phyloP scores from a whole-genome alignment of 1,284 basidiomycete species.

The Sparassis latifolia region DNA sequence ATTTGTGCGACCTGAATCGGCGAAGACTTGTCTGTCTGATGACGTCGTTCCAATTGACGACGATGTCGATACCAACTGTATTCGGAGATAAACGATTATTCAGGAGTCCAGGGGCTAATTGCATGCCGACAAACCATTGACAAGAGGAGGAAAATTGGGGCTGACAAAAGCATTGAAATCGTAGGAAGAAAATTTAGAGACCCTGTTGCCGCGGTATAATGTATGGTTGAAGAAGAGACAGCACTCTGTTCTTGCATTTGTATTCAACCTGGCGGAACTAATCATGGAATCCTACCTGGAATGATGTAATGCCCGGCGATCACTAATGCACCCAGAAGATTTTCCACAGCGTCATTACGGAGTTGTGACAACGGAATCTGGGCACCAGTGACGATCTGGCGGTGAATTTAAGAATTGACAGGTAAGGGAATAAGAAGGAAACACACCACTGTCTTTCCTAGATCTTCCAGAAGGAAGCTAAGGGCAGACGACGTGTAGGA shows the following conservation, averaged over 20 bases:
- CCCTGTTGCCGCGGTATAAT: conserved; percentile 82
- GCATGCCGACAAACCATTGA: conserved; percentile 51
- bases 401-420: neutral
- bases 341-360: conserved; percentile 87
- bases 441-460: conserved; percentile 78
- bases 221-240: conserved; percentile 87
- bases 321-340: conserved; percentile 80
- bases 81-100: too few relatives aligned
- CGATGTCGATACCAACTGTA: conserved; percentile 82
- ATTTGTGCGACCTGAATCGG: conserved; percentile 77
- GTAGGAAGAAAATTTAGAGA: conserved; percentile 80
- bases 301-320: conserved; percentile 89
- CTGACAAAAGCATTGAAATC: conserved; percentile 84
- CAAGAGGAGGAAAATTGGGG: conserved; percentile 81
- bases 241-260: conserved; percentile 46
- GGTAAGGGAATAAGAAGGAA: neutral
- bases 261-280: neutral
- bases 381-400: conserved; percentile 81
- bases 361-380: conserved; percentile 89
- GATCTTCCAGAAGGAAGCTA: conserved; percentile 85
- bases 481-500: conserved; percentile 83
- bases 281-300: conserved; percentile 49
- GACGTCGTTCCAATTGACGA: conserved; percentile 82
- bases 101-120: neutral
- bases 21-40: conserved; percentile 71